phyloP scores from a whole-genome alignment of 2,329 filamentous ascomycete species.

The Xylariales sp. region DNA sequence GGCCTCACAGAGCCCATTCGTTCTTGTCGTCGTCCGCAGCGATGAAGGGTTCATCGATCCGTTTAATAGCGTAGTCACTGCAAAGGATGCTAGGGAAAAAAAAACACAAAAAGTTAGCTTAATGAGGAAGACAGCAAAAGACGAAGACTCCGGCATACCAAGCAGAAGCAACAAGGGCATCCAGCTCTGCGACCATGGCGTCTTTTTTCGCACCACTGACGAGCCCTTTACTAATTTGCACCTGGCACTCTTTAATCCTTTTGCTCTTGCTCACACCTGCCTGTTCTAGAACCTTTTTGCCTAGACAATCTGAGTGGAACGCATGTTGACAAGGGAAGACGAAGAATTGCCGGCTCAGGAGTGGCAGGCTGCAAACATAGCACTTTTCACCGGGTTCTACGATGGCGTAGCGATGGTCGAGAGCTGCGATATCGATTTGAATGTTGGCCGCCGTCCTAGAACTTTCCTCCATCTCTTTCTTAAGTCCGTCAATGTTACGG shows the following conservation, averaged over 20 bases:
- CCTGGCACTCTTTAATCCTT: slow-evolving; percentile 81
- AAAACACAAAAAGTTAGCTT: too few relatives aligned
- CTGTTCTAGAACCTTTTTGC: slow-evolving; percentile 77
- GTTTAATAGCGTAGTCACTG: slow-evolving; percentile 90
- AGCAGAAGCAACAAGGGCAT: slow-evolving; percentile 83
- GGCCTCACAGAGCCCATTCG: slow-evolving; percentile 82
- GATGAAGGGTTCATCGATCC: slow-evolving; percentile 91
- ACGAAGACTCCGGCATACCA: slow-evolving; percentile 45
- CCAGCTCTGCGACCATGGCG: slow-evolving; percentile 80
- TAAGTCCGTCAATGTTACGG: slow-evolving; percentile 81
- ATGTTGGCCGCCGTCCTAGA: slow-evolving; percentile 87
- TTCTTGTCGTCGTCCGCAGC: slow-evolving; percentile 64
- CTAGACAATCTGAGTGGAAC: slow-evolving; percentile 93
- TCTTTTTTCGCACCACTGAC: slow-evolving; percentile 70
- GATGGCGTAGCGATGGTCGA: slow-evolving; percentile 89
- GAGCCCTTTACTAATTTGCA: slow-evolving; percentile 73
- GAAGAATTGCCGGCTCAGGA: slow-evolving; percentile 91
- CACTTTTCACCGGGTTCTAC: slow-evolving; percentile 95
- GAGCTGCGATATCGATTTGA: slow-evolving; percentile 77
- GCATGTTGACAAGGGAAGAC: slow-evolving; percentile 98
- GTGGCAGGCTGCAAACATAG: slow-evolving; percentile 78
- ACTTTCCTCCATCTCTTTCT: slow-evolving; percentile 93
- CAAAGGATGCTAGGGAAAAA: slow-evolving; percentile 72
- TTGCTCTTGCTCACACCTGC: slow-evolving; percentile 71
- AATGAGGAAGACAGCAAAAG: slow-evolving; percentile 5